phyloP scores from a whole-genome alignment of 345 rosid species.

The Acer yangbiense region DNA sequence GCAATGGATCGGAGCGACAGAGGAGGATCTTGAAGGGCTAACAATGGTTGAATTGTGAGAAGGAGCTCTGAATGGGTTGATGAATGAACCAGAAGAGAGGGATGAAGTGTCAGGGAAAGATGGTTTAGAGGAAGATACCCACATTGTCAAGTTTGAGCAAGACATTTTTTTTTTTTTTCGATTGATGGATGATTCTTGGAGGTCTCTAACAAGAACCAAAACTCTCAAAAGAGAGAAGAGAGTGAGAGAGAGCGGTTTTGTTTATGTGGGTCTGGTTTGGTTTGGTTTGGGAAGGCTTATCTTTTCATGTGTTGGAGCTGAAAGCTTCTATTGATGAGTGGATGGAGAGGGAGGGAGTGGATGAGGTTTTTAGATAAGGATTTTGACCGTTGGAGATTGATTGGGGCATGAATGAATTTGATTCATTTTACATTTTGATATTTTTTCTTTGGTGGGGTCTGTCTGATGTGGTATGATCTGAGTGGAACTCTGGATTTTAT shows the following conservation, averaged over 20 bases:
- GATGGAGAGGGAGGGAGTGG: conserved; percentile 46
- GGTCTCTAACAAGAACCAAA: conserved; percentile 16
- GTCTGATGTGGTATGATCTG: conserved; percentile 33
- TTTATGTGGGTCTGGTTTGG: conserved; percentile 21
- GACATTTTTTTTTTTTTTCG: conserved; percentile 40
- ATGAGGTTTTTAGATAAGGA: conserved; percentile 81
- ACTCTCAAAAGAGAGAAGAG: conserved; percentile 13
- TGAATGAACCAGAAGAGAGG: conserved; percentile 65
- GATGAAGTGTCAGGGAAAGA: conserved; percentile 73
- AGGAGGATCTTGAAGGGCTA: conserved; percentile 52
- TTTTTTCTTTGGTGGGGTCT: conserved; percentile 7
- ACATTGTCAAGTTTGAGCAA: conserved; percentile 81
- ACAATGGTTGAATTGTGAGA: conserved; percentile 33
- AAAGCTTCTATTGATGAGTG: conserved; percentile 46
- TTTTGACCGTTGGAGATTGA: conserved; percentile 47
- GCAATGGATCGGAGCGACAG: conserved; percentile 61
- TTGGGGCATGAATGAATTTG: conserved; percentile 20
- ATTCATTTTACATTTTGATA: background rate
- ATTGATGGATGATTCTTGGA: background rate
- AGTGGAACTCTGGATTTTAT: background rate
- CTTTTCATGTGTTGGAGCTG: conserved; percentile 25
- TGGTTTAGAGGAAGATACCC: conserved; percentile 76
- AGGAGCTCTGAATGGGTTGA: conserved; percentile 65
- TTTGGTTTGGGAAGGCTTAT: conserved; percentile 35
- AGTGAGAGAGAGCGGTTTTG: conserved; percentile 10